Conservation (phyloP, 116 monocot species). For the Trichopus zeylanicus region DNA sequence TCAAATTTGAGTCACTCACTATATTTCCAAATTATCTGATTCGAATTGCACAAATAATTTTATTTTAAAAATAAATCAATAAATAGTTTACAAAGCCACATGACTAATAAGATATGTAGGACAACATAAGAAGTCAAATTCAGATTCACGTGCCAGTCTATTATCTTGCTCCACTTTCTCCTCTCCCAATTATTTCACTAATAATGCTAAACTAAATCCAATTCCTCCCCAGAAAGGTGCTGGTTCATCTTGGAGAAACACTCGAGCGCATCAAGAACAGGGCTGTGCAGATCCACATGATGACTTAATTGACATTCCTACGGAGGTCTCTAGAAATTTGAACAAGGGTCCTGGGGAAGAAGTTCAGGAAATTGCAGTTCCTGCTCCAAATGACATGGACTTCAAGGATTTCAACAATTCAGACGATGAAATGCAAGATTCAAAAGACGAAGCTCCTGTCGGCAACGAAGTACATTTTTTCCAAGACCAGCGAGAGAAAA, state of each 20-base stretch:
- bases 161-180: constrained; percentile 7
- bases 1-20: no score
- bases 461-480: constrained; percentile 20
- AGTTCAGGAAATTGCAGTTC: constrained; percentile 18
- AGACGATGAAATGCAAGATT: constrained; percentile 57
- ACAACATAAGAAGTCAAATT: background rate
- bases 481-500: constrained; percentile 23
- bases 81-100: no score
- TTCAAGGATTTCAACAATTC: constrained; percentile 42
- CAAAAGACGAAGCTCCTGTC: constrained; percentile 9
- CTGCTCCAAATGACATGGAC: constrained; percentile 41
- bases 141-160: constrained; percentile 1
- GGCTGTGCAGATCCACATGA: constrained; percentile 62
- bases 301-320: constrained; percentile 81
- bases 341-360: constrained; percentile 29
- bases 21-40: no score
- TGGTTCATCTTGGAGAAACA: constrained; percentile 58
- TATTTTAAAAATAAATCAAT: no score
- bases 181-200: constrained; percentile 10
- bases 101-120: no score
- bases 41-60: no score
- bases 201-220: constrained; percentile 17
- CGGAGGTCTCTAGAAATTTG: constrained; percentile 41
- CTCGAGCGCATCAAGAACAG: constrained; percentile 50
- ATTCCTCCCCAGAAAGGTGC: constrained; percentile 9